Evolutionary conservation across 164 flowering plant species (phyloP), one percentile per base, ranked within the genome.

Genomic region (Sextonia rubra): DNA sequence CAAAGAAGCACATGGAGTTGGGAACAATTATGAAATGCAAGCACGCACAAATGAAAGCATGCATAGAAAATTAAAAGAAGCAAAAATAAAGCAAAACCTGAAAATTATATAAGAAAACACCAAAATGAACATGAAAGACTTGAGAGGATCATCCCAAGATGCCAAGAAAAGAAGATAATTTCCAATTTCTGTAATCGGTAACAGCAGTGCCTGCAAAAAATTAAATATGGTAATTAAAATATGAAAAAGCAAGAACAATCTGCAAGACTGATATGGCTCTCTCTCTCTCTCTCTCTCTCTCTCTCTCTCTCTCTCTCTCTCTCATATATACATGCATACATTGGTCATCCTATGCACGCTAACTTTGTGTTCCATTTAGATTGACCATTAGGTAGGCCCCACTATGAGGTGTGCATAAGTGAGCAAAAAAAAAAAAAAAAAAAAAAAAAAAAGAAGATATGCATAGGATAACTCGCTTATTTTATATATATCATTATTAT

Each of bases 131-230:
- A 76, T 74, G 64, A 76, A 56, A 63, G 99, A 96, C 82, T 90
- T 91, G 58, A 76, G 2, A 49, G 91, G 88, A 70, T 96, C 94
- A 65, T 91, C 89, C 99, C 99, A 96, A 55, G 75, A 83, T 52
- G 78, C 80, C 70, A 96, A 52, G 71, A 84, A 83, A 26, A 79
- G 70, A 76, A 93, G 82, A 75, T 77, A 82, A 66, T 86, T 88
- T 69, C 88, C 87, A 66, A 89, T 62, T 82, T 89, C 84, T 58
- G 77, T 74, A 30, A 87, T 23, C 24, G 99, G 99, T 74, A 78
- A 80, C 15, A 96, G 86, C 69, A 96, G 80, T 75, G 93, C 99
- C 99, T 96, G 92, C 81, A 88, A 73, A 79, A 64, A 22, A 49
- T 17, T 14, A 71, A 37, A 44, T 27, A 44, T 22, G 9, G 25